Base-by-base conservation (phyloP, 352 stramenopile genomes). In the Globisporangium ultimum region DNA sequence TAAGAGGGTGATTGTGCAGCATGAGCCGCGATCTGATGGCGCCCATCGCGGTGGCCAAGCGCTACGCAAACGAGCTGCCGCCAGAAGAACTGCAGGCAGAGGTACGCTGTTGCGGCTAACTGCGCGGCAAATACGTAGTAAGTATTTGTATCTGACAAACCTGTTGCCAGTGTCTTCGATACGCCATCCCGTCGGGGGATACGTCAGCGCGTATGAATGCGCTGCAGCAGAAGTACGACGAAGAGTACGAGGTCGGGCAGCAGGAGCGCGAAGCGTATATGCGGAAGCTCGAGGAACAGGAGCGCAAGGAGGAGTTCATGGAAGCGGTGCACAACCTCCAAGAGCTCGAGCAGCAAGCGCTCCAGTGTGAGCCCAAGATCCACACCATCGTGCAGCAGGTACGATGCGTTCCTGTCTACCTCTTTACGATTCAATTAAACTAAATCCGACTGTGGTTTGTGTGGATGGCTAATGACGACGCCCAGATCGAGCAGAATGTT, bases 71-170 rank as follows among this genome's bases (percentile, higher is more conserved):
- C 4, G 74, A 87, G 41, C 56, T 91, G 13, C 58, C 69, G 17
- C 64, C 71, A 0, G 81, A 91, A 15, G 81, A 91, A 32, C 53
- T 87, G 15, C 78, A 86, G 45, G 72, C 63, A 15, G 81, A 91
- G 76, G 80, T 88, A 58, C 48, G 48, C 40, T 18, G 34, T 36
- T 36, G 28, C 24, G 5, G 2, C 24, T 2, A 2, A 32, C 5
- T 32, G 24, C 24, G 2, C 5, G 24, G 24, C 24, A 32, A 32
- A 32, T n/a, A n/a, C n/a, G n/a, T n/a, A n/a, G n/a, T 5, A 32
- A 5, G 24, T 5, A 32, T 32, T 32, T 32, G 24, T 32, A 32
- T 32, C 24, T 32, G 24, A 32, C 24, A 5, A 32, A 32, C 24
- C 24, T 5, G 24, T 28, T 45, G 13, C 0, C 56, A 90, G 80